Conservation (phyloP, 2,329 filamentous ascomycete species). For the Hypoxylon rubiginosum region DNA sequence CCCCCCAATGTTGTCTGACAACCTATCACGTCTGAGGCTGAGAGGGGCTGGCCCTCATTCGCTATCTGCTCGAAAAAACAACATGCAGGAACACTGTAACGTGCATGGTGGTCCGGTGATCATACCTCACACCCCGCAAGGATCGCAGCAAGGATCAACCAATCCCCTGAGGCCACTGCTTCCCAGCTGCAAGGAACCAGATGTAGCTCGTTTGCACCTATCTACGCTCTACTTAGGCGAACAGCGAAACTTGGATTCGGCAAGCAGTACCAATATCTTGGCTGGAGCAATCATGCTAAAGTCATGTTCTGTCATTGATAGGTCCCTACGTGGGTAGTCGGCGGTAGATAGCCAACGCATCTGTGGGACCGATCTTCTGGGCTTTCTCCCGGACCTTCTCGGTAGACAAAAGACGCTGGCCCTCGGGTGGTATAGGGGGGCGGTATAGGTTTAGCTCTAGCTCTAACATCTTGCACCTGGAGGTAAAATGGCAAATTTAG, state of each 20-base stretch:
- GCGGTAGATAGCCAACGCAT: constrained; percentile 16
- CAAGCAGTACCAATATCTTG: neutral
- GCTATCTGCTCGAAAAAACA: constrained; percentile 17
- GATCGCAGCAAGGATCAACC: constrained; percentile 15
- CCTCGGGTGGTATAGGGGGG: neutral
- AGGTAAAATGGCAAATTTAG: too few relatives aligned
- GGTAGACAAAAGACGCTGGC: neutral
- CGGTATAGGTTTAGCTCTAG: too few relatives aligned
- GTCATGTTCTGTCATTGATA: neutral
- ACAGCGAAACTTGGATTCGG: neutral
- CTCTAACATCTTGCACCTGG: neutral
- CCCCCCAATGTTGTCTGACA: neutral
- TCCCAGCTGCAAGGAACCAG: neutral
- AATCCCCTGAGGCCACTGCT: constrained; percentile 14
- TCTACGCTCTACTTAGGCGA: constrained; percentile 1
- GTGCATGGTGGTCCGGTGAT: constrained; percentile 12
- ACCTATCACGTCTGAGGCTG: constrained; percentile 15
- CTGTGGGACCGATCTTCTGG: neutral
- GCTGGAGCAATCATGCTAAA: constrained; percentile 5
- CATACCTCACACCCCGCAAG: constrained; percentile 21
- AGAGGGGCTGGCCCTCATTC: constrained; percentile 18
- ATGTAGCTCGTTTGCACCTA: constrained; percentile 5
- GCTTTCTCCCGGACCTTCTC: neutral
- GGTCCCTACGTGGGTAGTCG: neutral
- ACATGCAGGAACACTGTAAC: constrained; percentile 26